Evolutionary conservation across 768 basidiomycete species (phyloP).

Genomic region (Trametes coccinea): DNA sequence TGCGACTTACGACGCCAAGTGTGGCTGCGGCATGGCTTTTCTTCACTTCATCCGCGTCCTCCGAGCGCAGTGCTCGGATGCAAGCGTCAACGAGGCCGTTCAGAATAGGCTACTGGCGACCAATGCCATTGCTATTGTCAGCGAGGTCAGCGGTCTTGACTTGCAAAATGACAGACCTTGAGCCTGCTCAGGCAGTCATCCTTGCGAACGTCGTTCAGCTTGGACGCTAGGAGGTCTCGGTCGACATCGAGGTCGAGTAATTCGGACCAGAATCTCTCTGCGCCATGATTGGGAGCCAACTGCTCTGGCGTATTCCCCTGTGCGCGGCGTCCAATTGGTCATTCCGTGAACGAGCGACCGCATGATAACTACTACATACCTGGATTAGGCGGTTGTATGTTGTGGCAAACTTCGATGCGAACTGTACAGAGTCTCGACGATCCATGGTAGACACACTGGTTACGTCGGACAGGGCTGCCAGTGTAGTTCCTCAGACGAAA

Average conservation of each 20-base stretch:
- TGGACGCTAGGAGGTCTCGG: slow-evolving; percentile 42
- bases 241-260: slow-evolving; percentile 56
- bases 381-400: slow-evolving; percentile 52
- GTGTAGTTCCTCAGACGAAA: too few relatives aligned
- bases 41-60: slow-evolving; percentile 37
- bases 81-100: slow-evolving; percentile 49
- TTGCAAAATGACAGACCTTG: slow-evolving; percentile 45
- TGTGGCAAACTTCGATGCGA: slow-evolving; percentile 49
- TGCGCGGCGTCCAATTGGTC: neutral
- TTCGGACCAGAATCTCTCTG: slow-evolving; percentile 51
- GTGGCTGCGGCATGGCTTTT: slow-evolving; percentile 51
- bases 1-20: slow-evolving; percentile 46
- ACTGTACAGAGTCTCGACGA: slow-evolving; percentile 17
- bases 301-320: slow-evolving; percentile 46
- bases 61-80: slow-evolving; percentile 40
- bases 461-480: too few relatives aligned
- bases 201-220: slow-evolving; percentile 45
- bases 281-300: slow-evolving; percentile 46
- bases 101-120: slow-evolving; percentile 50
- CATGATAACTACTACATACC: slow-evolving; percentile 26
- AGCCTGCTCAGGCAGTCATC: slow-evolving; percentile 48
- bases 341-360: neutral
- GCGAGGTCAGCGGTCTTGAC: neutral
- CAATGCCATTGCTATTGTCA: neutral
- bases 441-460: neutral